Base-by-base conservation (phyloP, 106 monocot genomes). In the Apostasia shenzhenica region DNA sequence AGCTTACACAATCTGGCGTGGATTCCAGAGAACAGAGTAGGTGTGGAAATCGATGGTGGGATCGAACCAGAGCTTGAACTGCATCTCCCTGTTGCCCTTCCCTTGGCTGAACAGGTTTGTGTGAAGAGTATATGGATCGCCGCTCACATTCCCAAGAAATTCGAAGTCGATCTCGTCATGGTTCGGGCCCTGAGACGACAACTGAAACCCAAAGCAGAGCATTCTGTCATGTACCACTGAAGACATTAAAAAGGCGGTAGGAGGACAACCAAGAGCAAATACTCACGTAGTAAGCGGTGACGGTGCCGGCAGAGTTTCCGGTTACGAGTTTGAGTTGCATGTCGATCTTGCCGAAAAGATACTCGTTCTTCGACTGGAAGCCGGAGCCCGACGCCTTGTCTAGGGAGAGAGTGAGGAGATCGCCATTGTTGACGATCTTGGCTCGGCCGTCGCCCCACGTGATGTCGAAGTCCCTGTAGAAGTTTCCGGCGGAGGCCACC, bases 201-300 rank as follows among this genome's bases (percentile, higher is more conserved):
- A 13, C 69, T 69, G 56, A n/a, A 56, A 10, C 26, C 26, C 26
- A 26, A 26, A 26, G 26, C 26, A 26, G 26, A 26, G 26, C 26
- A 26, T 26, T 26, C 26, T 26, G 26, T 26, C 26, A 26, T 26
- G 26, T 26, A 26, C 26, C 26, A 26, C 26, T 26, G 26, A 26
- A 26, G 26, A 26, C 26, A 26, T 26, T 26, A 26, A 26, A 26
- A 26, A 26, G 26, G 26, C 26, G 26, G 26, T 26, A 26, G 26
- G 26, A 26, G 26, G 26, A 26, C 26, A 26, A 26, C 26, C 0
- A 26, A 26, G 26, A 26, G 26, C 26, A 26, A 26, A 26, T 52
- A 70, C 69, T 57, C 68, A 75, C 75, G 49, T 75, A 75, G 57
- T 59, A 68, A 3, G 76, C 59, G 54, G 68, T 69, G 68, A 69